These are phyloP conservation scores for Emericellopsis cladophorae DNA, from an alignment of 2,329 filamentous ascomycete species.

Conservation along the genomic window DNA sequence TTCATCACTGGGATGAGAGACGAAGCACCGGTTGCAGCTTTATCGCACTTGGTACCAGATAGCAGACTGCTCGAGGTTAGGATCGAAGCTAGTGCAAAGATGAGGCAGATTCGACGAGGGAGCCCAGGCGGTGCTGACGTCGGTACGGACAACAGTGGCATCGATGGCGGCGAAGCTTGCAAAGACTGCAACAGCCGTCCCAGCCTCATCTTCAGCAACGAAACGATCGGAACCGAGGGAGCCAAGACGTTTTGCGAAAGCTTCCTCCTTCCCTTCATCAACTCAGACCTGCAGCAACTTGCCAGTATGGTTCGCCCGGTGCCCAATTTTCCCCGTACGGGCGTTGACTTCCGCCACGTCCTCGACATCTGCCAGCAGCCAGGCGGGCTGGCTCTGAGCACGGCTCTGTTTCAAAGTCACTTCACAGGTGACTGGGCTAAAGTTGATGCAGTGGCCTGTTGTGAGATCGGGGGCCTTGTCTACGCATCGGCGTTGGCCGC, in stretches of 20 bases:
- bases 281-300: slow-evolving; percentile 31
- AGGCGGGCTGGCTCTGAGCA: slow-evolving; percentile 36
- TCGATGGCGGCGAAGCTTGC: no score
- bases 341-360: slow-evolving; percentile 44
- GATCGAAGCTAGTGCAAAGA: slow-evolving; percentile 27
- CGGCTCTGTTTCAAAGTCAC: slow-evolving; percentile 30
- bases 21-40: slow-evolving; percentile 36
- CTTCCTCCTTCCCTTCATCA: slow-evolving; percentile 33
- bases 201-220: slow-evolving; percentile 27
- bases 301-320: slow-evolving; percentile 33
- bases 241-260: slow-evolving; percentile 25
- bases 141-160: no score
- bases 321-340: slow-evolving; percentile 34
- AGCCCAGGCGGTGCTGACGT: slow-evolving; percentile 1
- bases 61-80: slow-evolving; percentile 40
- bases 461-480: slow-evolving; percentile 44
- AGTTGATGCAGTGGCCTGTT: slow-evolving; percentile 32
- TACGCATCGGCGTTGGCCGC: slow-evolving; percentile 38
- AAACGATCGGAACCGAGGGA: slow-evolving; percentile 20
- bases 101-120: not conserved
- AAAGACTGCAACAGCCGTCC: no score
- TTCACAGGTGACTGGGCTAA: slow-evolving; percentile 33
- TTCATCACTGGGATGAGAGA: slow-evolving; percentile 54
- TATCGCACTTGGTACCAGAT: slow-evolving; percentile 40
- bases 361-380: slow-evolving; percentile 39